phyloP scores from a whole-genome alignment of 2,329 filamentous ascomycete genomes.

The Colletotrichum zoysiae region DNA sequence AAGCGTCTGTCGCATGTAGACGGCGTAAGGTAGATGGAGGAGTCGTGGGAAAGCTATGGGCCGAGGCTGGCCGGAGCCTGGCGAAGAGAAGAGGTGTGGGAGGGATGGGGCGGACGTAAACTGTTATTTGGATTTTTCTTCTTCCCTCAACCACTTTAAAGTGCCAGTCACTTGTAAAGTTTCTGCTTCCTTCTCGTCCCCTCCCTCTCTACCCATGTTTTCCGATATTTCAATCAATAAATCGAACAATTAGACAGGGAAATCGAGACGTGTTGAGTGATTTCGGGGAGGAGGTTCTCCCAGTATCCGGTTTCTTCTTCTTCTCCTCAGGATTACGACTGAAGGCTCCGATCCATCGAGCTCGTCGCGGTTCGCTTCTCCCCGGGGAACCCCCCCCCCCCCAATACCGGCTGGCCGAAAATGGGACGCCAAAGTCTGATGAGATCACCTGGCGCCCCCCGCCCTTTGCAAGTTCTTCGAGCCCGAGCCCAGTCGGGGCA shows the following conservation, averaged over 20 bases:
- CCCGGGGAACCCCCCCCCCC: neutral
- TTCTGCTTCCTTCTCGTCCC: neutral
- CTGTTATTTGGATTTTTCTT: neutral
- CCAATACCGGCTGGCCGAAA: neutral
- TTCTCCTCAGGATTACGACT: conserved; percentile 14
- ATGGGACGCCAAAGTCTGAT: conserved; percentile 11
- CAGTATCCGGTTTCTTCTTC: neutral
- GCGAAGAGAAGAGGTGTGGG: neutral
- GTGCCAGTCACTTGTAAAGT: neutral
- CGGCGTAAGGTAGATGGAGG: neutral
- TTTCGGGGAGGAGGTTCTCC: too few species aligned
- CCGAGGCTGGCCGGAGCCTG: conserved; percentile 40
- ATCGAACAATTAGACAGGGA: neutral
- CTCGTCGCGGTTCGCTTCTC: neutral
- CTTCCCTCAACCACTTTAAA: neutral
- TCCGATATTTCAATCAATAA: neutral
- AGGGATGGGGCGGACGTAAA: neutral
- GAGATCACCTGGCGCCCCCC: conserved; percentile 12
- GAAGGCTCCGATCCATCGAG: neutral
- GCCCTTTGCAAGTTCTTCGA: neutral
- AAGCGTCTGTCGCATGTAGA: conserved; percentile 1
- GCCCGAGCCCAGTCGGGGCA: conserved; percentile 27
- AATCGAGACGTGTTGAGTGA: neutral
- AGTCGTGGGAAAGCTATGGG: conserved; percentile 17
- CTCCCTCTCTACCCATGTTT: neutral